Conservation (phyloP, 768 basidiomycete genomes). For the Hypholoma fasciculare region DNA sequence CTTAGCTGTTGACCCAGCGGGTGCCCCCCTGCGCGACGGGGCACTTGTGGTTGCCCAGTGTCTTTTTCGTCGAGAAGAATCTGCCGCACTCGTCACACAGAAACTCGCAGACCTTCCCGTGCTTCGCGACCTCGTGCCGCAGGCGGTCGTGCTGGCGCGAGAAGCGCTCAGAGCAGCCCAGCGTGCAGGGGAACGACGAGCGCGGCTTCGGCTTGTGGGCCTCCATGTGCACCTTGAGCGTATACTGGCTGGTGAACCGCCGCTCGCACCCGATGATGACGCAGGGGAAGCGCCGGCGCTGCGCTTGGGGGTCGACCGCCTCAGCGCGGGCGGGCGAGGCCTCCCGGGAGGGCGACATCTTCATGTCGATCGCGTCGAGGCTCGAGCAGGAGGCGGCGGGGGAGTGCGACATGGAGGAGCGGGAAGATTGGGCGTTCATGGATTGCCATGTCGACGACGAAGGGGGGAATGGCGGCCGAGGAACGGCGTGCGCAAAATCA, state of each 20-base stretch:
- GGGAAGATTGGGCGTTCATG: constrained; percentile 14
- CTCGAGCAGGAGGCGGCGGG: constrained; percentile 28
- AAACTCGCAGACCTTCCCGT: constrained; percentile 57
- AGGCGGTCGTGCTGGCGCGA: constrained; percentile 58
- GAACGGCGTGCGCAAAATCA: constrained; percentile 28
- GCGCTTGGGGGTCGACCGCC: constrained; percentile 29
- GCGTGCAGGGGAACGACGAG: constrained; percentile 47
- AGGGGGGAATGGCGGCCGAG: constrained; percentile 20
- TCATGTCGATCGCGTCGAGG: constrained; percentile 21
- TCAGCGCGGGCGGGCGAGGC: constrained; percentile 23
- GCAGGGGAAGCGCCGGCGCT: constrained; percentile 47
- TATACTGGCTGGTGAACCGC: constrained; percentile 54
- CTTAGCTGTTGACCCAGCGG: constrained; percentile 43
- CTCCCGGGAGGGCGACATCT: constrained; percentile 12
- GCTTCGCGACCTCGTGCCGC: constrained; percentile 59
- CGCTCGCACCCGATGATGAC: constrained; percentile 46
- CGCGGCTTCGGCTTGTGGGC: constrained; percentile 55
- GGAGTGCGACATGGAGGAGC: constrained; percentile 21
- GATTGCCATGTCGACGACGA: constrained; percentile 17
- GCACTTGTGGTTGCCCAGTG: constrained; percentile 56
- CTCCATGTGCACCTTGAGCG: constrained; percentile 54
- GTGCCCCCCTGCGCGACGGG: constrained; percentile 49
- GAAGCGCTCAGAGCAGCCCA: constrained; percentile 56
- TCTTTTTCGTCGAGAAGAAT: constrained; percentile 55
- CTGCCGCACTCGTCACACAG: constrained; percentile 49